Conservation (phyloP, 2,329 filamentous ascomycete genomes). For the Plectosphaerella plurivora region DNA sequence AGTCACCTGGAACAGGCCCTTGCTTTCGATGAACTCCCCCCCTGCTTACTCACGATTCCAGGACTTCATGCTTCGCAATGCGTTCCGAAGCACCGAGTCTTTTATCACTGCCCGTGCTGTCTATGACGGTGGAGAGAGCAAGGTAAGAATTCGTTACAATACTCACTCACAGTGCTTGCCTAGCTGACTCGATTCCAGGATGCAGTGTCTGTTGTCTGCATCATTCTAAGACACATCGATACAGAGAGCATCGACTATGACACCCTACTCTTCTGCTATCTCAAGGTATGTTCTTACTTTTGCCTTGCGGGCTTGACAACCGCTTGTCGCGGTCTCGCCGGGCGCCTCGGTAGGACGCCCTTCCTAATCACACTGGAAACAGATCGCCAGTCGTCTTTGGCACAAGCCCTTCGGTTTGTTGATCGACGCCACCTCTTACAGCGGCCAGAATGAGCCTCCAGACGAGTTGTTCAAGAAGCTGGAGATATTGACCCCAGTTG, state of each 20-base stretch:
- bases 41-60: constrained; percentile 65
- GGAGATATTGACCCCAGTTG: constrained; percentile 57
- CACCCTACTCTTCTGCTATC: constrained; percentile 61
- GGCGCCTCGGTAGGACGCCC: background rate
- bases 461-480: constrained; percentile 62
- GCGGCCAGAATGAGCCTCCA: constrained; percentile 60
- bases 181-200: constrained; percentile 35
- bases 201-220: constrained; percentile 63
- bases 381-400: constrained; percentile 68
- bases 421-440: constrained; percentile 67
- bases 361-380: background rate
- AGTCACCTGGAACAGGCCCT: constrained; percentile 65
- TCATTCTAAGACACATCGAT: constrained; percentile 65
- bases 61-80: constrained; percentile 68
- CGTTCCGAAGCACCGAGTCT: constrained; percentile 60
- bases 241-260: constrained; percentile 62
- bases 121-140: constrained; percentile 68
- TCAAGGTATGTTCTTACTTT: constrained; percentile 44
- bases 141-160: constrained; percentile 31
- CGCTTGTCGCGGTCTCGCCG: background rate
- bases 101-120: constrained; percentile 61
- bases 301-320: background rate
- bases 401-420: constrained; percentile 64
- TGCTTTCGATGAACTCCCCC: constrained; percentile 59
- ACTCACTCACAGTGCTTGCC: background rate